Percentiles rank a stretch among this genome's conserved stretches.
phyloP scores from a whole-genome alignment of 2,329 filamentous ascomycete genomes.

The Aspergillus ochraceoroseus region DNA sequence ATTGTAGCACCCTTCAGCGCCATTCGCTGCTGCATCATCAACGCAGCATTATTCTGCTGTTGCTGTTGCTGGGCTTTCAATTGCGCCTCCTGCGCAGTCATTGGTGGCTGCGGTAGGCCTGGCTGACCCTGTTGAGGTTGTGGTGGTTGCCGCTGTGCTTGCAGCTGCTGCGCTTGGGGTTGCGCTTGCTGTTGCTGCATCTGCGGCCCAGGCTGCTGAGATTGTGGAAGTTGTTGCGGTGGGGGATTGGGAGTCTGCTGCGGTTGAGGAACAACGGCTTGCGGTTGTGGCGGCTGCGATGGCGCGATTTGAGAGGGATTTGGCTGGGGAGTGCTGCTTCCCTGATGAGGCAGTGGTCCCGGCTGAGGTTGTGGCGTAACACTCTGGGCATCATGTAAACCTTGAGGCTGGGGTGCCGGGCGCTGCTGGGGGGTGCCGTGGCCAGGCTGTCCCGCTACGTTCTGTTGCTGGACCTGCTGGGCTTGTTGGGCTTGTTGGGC shows the following conservation, averaged over 20 bases:
- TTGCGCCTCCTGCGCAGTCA: slow-evolving; percentile 40
- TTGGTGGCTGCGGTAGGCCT: slow-evolving; percentile 36
- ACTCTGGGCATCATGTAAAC: slow-evolving; percentile 40
- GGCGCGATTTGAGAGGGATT: slow-evolving; percentile 31
- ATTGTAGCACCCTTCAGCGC: slow-evolving; percentile 45
- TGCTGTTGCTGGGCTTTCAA: slow-evolving; percentile 39
- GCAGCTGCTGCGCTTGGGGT: slow-evolving; percentile 27
- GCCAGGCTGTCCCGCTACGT: slow-evolving; percentile 33
- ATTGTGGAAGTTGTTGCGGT: slow-evolving; percentile 37
- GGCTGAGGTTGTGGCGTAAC: slow-evolving; percentile 45
- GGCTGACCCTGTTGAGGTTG: slow-evolving; percentile 32
- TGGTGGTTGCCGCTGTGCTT: slow-evolving; percentile 35
- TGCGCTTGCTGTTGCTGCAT: slow-evolving; percentile 32
- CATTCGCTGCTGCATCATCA: slow-evolving; percentile 40
- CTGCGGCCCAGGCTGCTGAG: slow-evolving; percentile 32
- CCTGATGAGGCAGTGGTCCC: slow-evolving; percentile 37
- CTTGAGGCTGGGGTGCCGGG: slow-evolving; percentile 40
- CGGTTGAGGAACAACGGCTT: slow-evolving; percentile 32
- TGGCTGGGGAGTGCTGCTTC: slow-evolving; percentile 38
- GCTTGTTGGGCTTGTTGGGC: slow-evolving; percentile 32
- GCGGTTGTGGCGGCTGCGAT: slow-evolving; percentile 35
- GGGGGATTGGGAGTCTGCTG: slow-evolving; percentile 37
- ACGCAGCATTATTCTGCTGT: slow-evolving; percentile 35
- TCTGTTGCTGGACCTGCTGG: slow-evolving; percentile 28
- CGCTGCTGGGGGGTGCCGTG: slow-evolving; percentile 43